Base-by-base conservation (phyloP, 2,329 filamentous ascomycete genomes). In the Fusarium torreyae region DNA sequence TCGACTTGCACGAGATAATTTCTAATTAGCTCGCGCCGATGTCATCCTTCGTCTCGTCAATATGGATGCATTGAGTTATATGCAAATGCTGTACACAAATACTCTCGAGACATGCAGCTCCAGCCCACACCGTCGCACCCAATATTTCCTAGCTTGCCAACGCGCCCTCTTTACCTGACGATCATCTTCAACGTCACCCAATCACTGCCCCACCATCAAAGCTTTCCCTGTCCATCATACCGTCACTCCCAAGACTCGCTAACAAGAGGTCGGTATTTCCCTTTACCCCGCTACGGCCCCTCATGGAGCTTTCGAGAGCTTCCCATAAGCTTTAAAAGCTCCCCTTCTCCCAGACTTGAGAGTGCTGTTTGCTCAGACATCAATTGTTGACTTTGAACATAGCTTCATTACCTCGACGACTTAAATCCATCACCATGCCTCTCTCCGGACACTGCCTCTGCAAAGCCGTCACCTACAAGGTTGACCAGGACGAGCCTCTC, bases 391-490 rank as follows among this genome's bases (percentile, higher is more conserved):
- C 28, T 53, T 53, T 18, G 26, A 28, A 43, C 38, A 60, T 20
- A 66, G 48, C 40, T 61, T 55, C 28, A 59, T 45, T 14, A 55
- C 24, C 39, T 4, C 33, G 5, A 46, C 24, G 38, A 33, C 31
- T 20, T 13, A 28, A 22, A 51, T 50, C 42, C 63, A 53, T 62
- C 81, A 88, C 68, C 66, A 91, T 91, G 89, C 82, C 85, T 87
- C 84, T 91, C 77, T 85, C 85, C 56, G 89, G 89, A 79, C 89
- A 92, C 85, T 92, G 89, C 78, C 88, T 92, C 69, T 92, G 89
- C 86, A 89, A 89, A 78, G 86, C 87, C 74, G 87, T 91, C 80
- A 92, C 90, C 76, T 94, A 93, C 85, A 85, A 85, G 76, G 82
- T 79, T 51, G 84, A 86, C 77, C 79, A 85, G 62, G 85, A 87